Evolutionary conservation across 2,329 filamentous ascomycete genomes (phyloP).

Genomic region (Phyllachora maydis): DNA sequence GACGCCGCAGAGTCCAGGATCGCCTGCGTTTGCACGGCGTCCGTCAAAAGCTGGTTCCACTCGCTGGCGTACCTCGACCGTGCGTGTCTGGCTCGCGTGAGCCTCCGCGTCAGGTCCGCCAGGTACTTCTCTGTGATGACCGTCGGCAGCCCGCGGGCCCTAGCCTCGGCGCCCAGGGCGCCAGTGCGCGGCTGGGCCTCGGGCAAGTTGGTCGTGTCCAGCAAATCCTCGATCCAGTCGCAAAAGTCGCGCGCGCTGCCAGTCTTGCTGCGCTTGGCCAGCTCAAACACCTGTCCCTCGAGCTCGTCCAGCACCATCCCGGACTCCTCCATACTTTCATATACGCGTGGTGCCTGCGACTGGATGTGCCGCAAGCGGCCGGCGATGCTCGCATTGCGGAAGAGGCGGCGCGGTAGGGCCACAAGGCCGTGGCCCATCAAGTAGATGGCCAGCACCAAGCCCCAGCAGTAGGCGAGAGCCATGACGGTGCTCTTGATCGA

Average conservation of each 20-base stretch:
- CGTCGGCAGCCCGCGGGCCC: constrained; percentile 38
- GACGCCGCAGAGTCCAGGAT: constrained; percentile 72
- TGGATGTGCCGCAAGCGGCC: constrained; percentile 58
- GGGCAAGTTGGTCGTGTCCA: constrained; percentile 51
- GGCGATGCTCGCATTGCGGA: constrained; percentile 60
- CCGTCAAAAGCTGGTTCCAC: constrained; percentile 62
- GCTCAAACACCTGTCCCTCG: constrained; percentile 59
- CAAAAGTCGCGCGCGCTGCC: constrained; percentile 56
- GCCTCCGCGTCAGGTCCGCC: constrained; percentile 66
- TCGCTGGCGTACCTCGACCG: constrained; percentile 67
- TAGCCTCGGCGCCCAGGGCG: constrained; percentile 2
- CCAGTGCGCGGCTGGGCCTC: constrained; percentile 31
- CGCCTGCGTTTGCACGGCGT: constrained; percentile 55
- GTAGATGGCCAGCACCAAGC: constrained; percentile 78
- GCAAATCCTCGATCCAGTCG: constrained; percentile 92
- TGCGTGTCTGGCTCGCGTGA: constrained; percentile 66
- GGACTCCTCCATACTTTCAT: constrained; percentile 78
- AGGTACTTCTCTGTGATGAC: constrained; percentile 88
- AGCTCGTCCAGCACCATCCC: constrained; percentile 60
- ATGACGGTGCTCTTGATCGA: constrained; percentile 73
- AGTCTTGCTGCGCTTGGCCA: constrained; percentile 63
- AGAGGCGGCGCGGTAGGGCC: constrained; percentile 64
- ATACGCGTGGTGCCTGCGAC: constrained; percentile 54
- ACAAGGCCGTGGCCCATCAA: constrained; percentile 96
- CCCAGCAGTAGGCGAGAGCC: constrained; percentile 90